Conservation (phyloP, 129 eudicot species). For the Calendula officinalis region DNA sequence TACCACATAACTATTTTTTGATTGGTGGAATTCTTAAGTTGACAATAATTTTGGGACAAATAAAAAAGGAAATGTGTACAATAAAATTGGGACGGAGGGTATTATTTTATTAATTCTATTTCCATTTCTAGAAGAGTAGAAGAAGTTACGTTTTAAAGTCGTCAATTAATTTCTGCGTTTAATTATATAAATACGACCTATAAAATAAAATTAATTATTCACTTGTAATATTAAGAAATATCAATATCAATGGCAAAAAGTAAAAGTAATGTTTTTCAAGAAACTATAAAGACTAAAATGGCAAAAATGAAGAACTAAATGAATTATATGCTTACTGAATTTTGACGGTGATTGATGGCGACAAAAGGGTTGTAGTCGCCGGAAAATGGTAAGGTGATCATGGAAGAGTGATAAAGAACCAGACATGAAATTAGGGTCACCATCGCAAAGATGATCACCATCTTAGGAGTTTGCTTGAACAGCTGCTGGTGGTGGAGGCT, state of each 20-base stretch:
- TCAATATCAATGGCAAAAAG: neutral
- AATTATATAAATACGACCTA: too few relatives aligned
- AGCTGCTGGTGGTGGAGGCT: conserved; percentile 10
- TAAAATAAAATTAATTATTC: too few relatives aligned
- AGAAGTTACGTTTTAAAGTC: too few relatives aligned
- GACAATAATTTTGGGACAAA: too few relatives aligned
- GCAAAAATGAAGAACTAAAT: neutral
- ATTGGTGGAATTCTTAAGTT: too few relatives aligned
- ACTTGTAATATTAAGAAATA: too few relatives aligned
- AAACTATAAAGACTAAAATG: neutral
- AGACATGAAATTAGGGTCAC: conserved; percentile 19
- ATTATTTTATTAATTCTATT: too few relatives aligned
- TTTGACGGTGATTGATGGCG: neutral
- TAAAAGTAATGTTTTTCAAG: neutral
- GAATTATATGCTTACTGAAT: conserved; percentile 20
- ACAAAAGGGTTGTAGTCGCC: conserved; percentile 11
- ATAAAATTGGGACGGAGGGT: too few relatives aligned
- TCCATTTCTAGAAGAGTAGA: too few relatives aligned
- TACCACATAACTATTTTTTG: too few relatives aligned
- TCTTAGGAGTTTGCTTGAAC: conserved; percentile 25
- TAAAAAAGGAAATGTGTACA: too few relatives aligned
- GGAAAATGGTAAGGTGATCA: conserved; percentile 18
- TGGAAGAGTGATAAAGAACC: conserved; percentile 16
- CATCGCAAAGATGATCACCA: conserved; percentile 32
- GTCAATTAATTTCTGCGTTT: too few relatives aligned